Evolutionary conservation across 139 green algal genomes (phyloP), one percentile per base, ranked within the genome.

Genomic region (Pycnococcus provasolii): DNA sequence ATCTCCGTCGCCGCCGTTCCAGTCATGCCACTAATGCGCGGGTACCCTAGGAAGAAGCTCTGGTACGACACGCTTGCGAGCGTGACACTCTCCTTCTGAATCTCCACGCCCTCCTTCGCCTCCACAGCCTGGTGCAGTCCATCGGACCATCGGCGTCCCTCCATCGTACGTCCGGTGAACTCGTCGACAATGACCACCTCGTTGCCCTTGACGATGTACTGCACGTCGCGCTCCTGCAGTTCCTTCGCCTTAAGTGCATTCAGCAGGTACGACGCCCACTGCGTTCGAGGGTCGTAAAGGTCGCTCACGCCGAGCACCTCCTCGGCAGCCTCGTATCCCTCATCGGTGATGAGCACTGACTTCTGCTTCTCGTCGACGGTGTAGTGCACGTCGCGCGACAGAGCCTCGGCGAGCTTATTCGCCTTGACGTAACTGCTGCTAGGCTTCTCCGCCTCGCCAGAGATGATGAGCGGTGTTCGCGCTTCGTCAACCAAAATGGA

Each of bases 241-340:
- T 98, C 93, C 83, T 98, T 98, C 54, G 92, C 91, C 84, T 99
- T 99, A 64, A 99, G 62, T 11, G 90, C 92, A 74, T 97, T 96
- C 74, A 96, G 86, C 47, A 99, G 63, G 81, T 90, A 97, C 42
- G 80, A 87, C 7, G 88, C 90, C 91, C 91, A 97, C 82, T 96
- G 91, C 61, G 91, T 85, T 11, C 85, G 78, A 6, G 92, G 90
- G 73, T 98, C 90, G 78, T 99, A 98, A 71, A 98, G 81, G 76
- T 98, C 93, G 0, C 64, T 45, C 53, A 94, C 84, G 67, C 72
- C 3, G 3, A 99, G 82, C 52, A 96, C 79, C 11, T 95, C 87
- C 78, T 99, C 93, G 7, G 91, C 90, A 7, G 90, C 92, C 77
- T 97, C 92, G 69, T 97, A 99, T 2, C 93, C 93, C 42, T 98